A percentile compares a stretch with the other conserved stretches of the same genome.
phyloP scores from a whole-genome alignment of 1,284 basidiomycete species.

The Entoloma clypeatum region DNA sequence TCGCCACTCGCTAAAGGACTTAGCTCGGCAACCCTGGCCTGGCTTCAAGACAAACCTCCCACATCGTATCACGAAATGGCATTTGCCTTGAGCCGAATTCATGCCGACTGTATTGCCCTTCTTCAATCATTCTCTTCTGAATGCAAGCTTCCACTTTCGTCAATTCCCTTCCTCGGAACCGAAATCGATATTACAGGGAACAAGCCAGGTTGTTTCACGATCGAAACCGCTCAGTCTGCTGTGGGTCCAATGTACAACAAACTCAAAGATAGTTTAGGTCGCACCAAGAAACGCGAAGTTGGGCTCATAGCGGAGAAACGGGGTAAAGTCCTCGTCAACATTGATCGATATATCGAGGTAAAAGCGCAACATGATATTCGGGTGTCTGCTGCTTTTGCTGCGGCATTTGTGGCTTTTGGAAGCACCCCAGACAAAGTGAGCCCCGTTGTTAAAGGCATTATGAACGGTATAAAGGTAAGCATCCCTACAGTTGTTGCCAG shows the following conservation, averaged over 20 bases:
- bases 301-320: conserved; percentile 78
- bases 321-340: conserved; percentile 65
- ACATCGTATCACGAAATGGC: conserved; percentile 92
- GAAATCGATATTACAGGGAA: conserved; percentile 76
- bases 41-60: conserved; percentile 75
- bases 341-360: conserved; percentile 80
- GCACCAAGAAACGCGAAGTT: conserved; percentile 76
- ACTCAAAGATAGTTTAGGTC: conserved; percentile 70
- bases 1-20: conserved; percentile 66
- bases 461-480: conserved; percentile 93
- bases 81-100: conserved; percentile 75
- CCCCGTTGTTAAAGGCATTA: conserved; percentile 94
- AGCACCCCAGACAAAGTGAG: conserved; percentile 91
- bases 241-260: conserved; percentile 70
- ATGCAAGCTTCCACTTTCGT: conserved; percentile 79
- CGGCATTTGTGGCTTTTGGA: conserved; percentile 84
- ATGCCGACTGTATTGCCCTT: conserved; percentile 77
- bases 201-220: conserved; percentile 69
- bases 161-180: conserved; percentile 77
- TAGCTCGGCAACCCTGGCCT: conserved; percentile 59
- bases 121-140: conserved; percentile 80
- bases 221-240: conserved; percentile 75
- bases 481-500: neutral
- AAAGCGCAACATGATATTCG: conserved; percentile 88
- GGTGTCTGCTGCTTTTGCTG: conserved; percentile 86